A percentile compares a stretch with the other conserved stretches of the same genome.
phyloP scores from a whole-genome alignment of 2,329 filamentous ascomycete species.

The Ophiostoma fasciatum region DNA sequence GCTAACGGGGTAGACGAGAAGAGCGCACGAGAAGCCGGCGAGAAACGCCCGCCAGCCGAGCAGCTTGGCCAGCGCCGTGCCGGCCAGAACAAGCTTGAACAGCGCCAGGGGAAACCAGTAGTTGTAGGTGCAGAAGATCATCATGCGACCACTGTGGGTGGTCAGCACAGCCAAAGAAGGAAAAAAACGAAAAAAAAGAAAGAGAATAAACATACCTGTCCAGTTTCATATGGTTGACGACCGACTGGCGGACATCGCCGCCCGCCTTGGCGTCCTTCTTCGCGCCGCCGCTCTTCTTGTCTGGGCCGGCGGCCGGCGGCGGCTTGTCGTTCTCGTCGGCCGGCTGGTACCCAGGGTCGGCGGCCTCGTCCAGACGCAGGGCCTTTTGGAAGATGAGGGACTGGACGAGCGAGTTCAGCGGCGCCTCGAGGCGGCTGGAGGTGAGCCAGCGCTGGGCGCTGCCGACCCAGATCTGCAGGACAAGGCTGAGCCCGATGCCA shows the following conservation, averaged over 20 bases:
- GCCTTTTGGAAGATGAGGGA: slow-evolving; percentile 22
- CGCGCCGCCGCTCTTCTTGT: slow-evolving; percentile 1
- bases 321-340: slow-evolving; percentile 11
- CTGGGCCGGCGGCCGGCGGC: neutral
- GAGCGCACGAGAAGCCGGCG: slow-evolving; percentile 16
- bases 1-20: slow-evolving; percentile 17
- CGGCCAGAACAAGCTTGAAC: slow-evolving; percentile 20
- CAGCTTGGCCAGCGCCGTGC: slow-evolving; percentile 17
- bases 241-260: slow-evolving; percentile 19
- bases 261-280: neutral
- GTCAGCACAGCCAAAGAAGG: too few relatives aligned
- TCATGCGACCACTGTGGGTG: slow-evolving; percentile 15
- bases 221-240: slow-evolving; percentile 23
- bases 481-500: slow-evolving; percentile 16
- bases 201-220: slow-evolving; percentile 16
- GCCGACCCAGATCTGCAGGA: slow-evolving; percentile 18
- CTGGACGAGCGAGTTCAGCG: slow-evolving; percentile 19
- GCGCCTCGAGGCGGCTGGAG: slow-evolving; percentile 18
- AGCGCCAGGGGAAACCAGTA: slow-evolving; percentile 21
- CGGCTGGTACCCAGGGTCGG: slow-evolving; percentile 17
- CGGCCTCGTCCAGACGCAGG: slow-evolving; percentile 20
- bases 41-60: slow-evolving; percentile 20
- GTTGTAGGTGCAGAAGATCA: slow-evolving; percentile 19
- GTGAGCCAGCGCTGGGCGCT: slow-evolving; percentile 21
- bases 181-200: too few relatives aligned